These are phyloP conservation scores for Jamesozyma lodderae DNA, from an alignment of 805 yeast species.

Conservation along the genomic window DNA sequence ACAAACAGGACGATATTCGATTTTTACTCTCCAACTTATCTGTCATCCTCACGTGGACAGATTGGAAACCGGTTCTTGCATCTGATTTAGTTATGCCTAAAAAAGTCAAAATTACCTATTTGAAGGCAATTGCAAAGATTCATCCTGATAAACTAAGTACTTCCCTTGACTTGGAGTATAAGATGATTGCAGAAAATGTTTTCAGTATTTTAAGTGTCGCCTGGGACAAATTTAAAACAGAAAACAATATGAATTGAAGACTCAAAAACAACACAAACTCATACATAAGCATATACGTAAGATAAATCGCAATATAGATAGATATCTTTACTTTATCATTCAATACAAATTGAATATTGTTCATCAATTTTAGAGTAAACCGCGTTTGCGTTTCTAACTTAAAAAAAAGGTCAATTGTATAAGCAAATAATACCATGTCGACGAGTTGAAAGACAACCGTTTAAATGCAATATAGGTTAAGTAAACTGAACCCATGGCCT, in stretches of 20 bases:
- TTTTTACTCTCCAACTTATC: constrained; percentile 65
- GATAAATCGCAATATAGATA: not conserved
- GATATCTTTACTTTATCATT: not conserved
- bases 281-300: not conserved
- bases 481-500: constrained; percentile 3
- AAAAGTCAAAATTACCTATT: constrained; percentile 75
- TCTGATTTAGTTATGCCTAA: constrained; percentile 81
- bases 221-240: constrained; percentile 74
- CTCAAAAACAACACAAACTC: not conserved
- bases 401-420: no score
- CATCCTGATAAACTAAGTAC: constrained; percentile 75
- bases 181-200: constrained; percentile 79
- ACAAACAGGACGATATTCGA: constrained; percentile 75
- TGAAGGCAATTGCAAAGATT: constrained; percentile 85
- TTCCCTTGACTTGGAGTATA: constrained; percentile 51
- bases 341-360: no score
- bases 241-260: constrained; percentile 37
- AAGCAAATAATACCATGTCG: no score
- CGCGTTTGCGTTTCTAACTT: no score
- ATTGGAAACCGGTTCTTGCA: constrained; percentile 59
- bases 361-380: no score
- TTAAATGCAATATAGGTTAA: no score
- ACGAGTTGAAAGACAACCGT: no score
- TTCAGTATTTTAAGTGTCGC: constrained; percentile 78
- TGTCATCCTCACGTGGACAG: constrained; percentile 56